Base-by-base conservation (phyloP, 371 early-diverging fungal genomes). In the Rhizomucor miehei region DNA sequence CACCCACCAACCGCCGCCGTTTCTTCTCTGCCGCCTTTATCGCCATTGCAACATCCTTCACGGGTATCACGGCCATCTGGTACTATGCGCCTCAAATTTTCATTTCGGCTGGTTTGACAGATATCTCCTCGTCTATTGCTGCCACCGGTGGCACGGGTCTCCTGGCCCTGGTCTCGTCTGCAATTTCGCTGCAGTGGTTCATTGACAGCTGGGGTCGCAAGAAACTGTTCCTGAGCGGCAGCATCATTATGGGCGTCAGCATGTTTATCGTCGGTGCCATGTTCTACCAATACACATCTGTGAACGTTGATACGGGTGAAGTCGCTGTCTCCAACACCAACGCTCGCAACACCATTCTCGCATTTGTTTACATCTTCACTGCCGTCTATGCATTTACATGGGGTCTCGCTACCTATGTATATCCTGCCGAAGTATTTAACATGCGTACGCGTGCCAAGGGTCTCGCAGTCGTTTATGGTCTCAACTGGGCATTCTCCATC, bases 391-490 rank as follows among this genome's bases (percentile, higher is more conserved):
- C 85, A 44, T 67, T 72, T 48, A 80, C 82, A 46, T 85, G 81
- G 81, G 72, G 75, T n/a, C 60, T 71, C 40, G 72, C 67, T 16
- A 62, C 69, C 40, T 75, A 69, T 38, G 67, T 71, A 8, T 93
- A 93, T 68, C 94, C 93, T 46, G 76, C 67, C 16, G 88, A 88
- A 63, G 48, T 88, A 50, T 80, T 71, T 38, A 70, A 67, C 41
- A 72, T 62, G 59, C 77, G 76, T 39, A 64, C 60, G 12, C 70
- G 76, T 48, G 65, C 76, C 19, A 72, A 72, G 43, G 67, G 60
- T 12, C 59, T 69, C 24, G 69, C 70, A 2, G 57, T 75, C 23
- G 63, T 80, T 36, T 86, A 83, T 57, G 77, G 84, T 50, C 56
- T 85, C 47, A 86, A 87, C 59, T 88, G 85, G 85, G 69, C 63